phyloP scores from a whole-genome alignment of 305 asterid species.

The Fraxinus sp. region DNA sequence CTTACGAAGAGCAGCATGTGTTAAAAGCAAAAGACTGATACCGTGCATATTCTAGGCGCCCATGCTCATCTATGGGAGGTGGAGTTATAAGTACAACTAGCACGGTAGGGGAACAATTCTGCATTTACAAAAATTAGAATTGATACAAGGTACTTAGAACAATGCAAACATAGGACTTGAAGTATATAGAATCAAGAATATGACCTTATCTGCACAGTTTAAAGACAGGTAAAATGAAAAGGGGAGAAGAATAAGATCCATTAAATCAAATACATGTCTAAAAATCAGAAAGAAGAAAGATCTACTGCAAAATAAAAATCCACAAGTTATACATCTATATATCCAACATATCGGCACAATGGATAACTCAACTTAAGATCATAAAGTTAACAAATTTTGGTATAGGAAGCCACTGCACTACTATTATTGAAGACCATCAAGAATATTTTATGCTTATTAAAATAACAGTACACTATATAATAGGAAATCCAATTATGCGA shows the following conservation, averaged over 20 bases:
- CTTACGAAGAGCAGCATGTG: neutral
- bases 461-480: neutral
- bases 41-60: slow-evolving; percentile 80
- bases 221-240: neutral
- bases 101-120: slow-evolving; percentile 60
- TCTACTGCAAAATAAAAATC: neutral
- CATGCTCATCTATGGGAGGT: slow-evolving; percentile 75
- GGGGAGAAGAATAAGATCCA: neutral
- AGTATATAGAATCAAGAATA: neutral
- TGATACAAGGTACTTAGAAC: slow-evolving; percentile 4
- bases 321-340: neutral
- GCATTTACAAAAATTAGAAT: slow-evolving; percentile 31
- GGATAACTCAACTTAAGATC: neutral
- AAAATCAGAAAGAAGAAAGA: neutral
- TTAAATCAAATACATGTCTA: neutral
- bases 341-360: neutral
- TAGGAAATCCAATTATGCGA: neutral
- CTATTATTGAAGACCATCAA: neutral
- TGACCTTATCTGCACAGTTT: neutral
- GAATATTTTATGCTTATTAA: neutral
- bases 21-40: slow-evolving; percentile 18
- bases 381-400: neutral
- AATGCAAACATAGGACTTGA: slow-evolving; percentile 5
- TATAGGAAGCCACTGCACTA: neutral
- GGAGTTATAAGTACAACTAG: slow-evolving; percentile 76